Conservation (phyloP, 2,329 filamentous ascomycete species). For the Talaromyces marneffei region DNA sequence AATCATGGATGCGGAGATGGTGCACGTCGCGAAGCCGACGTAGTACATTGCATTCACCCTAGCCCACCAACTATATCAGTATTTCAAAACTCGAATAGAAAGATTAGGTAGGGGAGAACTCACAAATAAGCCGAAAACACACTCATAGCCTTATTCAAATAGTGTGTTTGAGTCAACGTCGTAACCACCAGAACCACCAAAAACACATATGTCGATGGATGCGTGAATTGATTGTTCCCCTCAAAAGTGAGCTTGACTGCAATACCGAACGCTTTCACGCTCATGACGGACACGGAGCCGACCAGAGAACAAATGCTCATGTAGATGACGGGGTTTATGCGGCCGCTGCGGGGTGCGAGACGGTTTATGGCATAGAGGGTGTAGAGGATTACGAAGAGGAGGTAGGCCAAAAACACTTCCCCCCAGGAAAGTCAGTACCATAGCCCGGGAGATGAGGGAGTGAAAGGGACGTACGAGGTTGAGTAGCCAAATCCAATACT, state of each 20-base stretch:
- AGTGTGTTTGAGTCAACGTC: constrained; percentile 14
- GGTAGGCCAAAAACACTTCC: constrained; percentile 11
- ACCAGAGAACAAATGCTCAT: constrained; percentile 13
- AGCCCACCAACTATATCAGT: neutral
- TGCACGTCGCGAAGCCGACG: constrained; percentile 13
- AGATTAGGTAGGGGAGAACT: neutral
- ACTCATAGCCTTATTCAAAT: constrained; percentile 15
- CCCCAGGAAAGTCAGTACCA: neutral
- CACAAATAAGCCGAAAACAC: constrained; percentile 11
- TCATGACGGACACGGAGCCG: constrained; percentile 13
- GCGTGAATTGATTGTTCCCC: constrained; percentile 11
- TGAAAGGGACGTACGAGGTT: constrained; percentile 6
- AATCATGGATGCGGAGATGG: constrained; percentile 11
- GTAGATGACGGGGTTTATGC: constrained; percentile 11
- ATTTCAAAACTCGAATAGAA: neutral
- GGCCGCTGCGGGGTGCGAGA: constrained; percentile 2
- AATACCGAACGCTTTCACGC: constrained; percentile 12
- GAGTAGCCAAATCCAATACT: constrained; percentile 4
- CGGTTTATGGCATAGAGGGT: constrained; percentile 8
- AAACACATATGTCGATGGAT: constrained; percentile 14
- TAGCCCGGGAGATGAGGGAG: neutral
- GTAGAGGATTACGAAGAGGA: constrained; percentile 8
- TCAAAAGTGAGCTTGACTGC: constrained; percentile 10
- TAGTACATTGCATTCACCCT: constrained; percentile 15
- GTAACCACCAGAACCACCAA: constrained; percentile 10